These are phyloP conservation scores for Dalbergia cochinchinensis DNA, from an alignment of 306 rosid species.

Conservation along the genomic window DNA sequence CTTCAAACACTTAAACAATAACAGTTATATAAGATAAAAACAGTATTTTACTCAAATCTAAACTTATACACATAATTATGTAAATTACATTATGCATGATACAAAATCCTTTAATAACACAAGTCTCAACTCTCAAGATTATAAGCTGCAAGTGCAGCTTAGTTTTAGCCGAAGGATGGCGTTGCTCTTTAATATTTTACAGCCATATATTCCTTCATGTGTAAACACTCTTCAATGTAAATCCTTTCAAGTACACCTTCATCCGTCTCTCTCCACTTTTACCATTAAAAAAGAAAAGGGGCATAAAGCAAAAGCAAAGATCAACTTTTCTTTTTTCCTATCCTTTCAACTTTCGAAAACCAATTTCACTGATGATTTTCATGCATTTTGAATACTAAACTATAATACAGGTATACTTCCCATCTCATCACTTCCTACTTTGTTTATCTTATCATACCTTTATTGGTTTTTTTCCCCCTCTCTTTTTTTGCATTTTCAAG, in stretches of 20 bases:
- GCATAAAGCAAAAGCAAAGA: constrained; percentile 58
- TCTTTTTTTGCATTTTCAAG: constrained; percentile 63
- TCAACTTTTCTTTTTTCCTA: constrained; percentile 64
- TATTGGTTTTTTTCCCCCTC: background rate
- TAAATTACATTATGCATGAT: background rate
- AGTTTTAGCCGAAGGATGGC: constrained; percentile 12
- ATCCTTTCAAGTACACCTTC: constrained; percentile 58
- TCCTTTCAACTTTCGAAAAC: constrained; percentile 65
- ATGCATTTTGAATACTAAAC: constrained; percentile 61
- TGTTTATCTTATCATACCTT: constrained; percentile 41
- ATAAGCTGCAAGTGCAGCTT: constrained; percentile 3
- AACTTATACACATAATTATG: background rate
- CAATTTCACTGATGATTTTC: constrained; percentile 69
- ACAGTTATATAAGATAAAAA: too few species aligned
- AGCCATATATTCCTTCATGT: constrained; percentile 52
- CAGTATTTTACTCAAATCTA: too few species aligned
- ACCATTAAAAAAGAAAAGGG: constrained; percentile 58
- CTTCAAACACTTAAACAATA: too few species aligned
- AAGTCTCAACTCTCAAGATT: constrained; percentile 34
- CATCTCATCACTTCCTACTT: constrained; percentile 26
- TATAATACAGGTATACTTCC: constrained; percentile 31
- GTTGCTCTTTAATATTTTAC: constrained; percentile 1
- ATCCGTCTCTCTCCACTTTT: constrained; percentile 62
- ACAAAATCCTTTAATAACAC: constrained; percentile 13
- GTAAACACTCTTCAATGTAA: constrained; percentile 55